Evolutionary conservation across 106 monocot species (phyloP), one percentile per base, ranked within the genome.

Genomic region (Acorus calamus): DNA sequence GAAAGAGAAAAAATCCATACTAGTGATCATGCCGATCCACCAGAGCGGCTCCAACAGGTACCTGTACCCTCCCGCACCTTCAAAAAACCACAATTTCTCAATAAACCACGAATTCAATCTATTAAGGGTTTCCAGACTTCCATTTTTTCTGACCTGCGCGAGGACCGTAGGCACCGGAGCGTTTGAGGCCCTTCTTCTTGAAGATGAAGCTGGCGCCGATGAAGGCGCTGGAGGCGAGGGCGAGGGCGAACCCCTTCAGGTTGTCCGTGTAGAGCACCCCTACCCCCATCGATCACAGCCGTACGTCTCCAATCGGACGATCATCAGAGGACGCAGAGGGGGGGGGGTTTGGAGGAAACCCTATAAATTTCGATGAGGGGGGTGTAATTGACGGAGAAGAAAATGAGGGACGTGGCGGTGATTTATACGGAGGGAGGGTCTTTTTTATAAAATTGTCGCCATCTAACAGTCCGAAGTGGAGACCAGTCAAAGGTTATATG

Each of bases 231-330:
- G 69, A 69, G 58, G 61, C 73, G 46, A 94, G 71, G 59, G 94
- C 89, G 61, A 94, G 89, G 57, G 87, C 58, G 55, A 89, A 70
- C 50, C 94, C 94, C 64, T 77, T 89, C 54, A 80, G 55, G 77
- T 94, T 94, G 69, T 86, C 94, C 8, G 71, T 62, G 75, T 76
- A 72, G 14, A 66, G 57, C 44, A 44, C 69, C 44, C 28, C 28
- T 28, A 28, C 28, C 28, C 0, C 28, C 28, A 28, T 28, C 28
- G 28, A 28, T 28, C 28, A 28, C 0, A 28, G 28, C 28, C 28
- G 28, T 28, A 28, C 1, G 28, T 28, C 28, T 28, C 28, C 28
- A 28, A 28, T 28, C 28, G 28, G 28, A 28, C 0, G 28, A 28
- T 28, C 28, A 28, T 28, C 28, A 28, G 28, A 28, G 28, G 28